Percentiles rank a stretch among this genome's conserved stretches.
These are phyloP conservation scores for Suhomyces taliae DNA, from an alignment of 1,139 yeast species.

Conservation along the genomic window DNA sequence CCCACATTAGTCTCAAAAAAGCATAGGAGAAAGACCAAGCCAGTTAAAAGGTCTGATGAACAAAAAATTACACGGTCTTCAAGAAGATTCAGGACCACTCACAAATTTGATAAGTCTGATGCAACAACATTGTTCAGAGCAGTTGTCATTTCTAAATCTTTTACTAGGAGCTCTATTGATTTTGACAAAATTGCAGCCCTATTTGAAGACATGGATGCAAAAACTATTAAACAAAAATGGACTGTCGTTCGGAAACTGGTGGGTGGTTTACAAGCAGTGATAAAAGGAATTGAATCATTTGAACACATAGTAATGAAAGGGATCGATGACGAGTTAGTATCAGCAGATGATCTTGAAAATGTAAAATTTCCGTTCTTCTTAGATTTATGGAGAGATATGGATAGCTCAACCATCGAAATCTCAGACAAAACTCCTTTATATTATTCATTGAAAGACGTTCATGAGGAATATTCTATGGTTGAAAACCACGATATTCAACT, in stretches of 20 bases:
- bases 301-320: constrained; percentile 55
- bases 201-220: constrained; percentile 37
- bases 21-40: constrained; percentile 18
- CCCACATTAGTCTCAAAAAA: constrained; percentile 25
- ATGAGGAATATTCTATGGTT: constrained; percentile 26
- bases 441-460: constrained; percentile 27
- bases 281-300: constrained; percentile 57
- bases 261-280: constrained; percentile 55
- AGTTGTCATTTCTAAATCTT: constrained; percentile 62
- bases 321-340: constrained; percentile 50
- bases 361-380: constrained; percentile 51
- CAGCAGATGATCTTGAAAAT: constrained; percentile 45
- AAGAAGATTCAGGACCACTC: constrained; percentile 22
- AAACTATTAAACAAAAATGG: constrained; percentile 59
- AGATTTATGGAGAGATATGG: constrained; percentile 58
- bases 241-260: constrained; percentile 53
- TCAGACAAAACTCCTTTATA: constrained; percentile 40
- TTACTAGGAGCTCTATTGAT: constrained; percentile 50
- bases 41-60: constrained; percentile 10
- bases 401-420: constrained; percentile 30
- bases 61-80: constrained; percentile 12
- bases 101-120: constrained; percentile 44
- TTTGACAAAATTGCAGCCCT: constrained; percentile 56
- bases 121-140: constrained; percentile 53
- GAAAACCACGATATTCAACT: constrained; percentile 24